Conservation (phyloP, 2,329 filamentous ascomycete species). For the Epichloe hybrida region DNA sequence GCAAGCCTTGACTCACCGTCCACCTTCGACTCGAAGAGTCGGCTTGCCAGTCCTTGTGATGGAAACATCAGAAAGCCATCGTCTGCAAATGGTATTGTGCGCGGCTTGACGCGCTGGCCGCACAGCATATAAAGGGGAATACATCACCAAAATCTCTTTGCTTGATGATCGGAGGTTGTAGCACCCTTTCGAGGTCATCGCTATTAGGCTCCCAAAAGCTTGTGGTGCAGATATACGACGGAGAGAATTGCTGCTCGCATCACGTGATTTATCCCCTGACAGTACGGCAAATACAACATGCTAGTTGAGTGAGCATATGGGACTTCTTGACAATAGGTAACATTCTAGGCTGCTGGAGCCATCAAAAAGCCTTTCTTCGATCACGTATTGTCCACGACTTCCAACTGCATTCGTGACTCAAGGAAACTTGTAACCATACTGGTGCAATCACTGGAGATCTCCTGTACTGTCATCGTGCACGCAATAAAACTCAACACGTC, state of each 20-base stretch:
- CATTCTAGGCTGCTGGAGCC: conserved; percentile 13
- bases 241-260: neutral
- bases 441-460: neutral
- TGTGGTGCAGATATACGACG: neutral
- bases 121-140: conserved; percentile 41
- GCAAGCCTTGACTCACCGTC: conserved; percentile 50
- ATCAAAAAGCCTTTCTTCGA: conserved; percentile 4
- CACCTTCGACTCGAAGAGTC: conserved; percentile 76
- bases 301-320: neutral
- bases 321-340: too few relatives aligned
- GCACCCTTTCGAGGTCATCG: neutral
- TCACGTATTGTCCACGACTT: neutral
- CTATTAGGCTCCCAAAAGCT: neutral
- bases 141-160: conserved; percentile 30
- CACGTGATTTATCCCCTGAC: neutral
- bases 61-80: conserved; percentile 63
- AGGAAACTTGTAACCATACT: neutral
- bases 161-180: neutral
- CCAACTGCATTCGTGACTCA: too few relatives aligned
- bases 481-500: neutral
- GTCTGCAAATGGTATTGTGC: conserved; percentile 34
- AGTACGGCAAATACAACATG: neutral
- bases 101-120: conserved; percentile 37
- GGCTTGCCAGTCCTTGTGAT: conserved; percentile 96
- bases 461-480: neutral